A percentile compares a stretch with the other conserved stretches of the same genome.
phyloP scores from a whole-genome alignment of 371 early-diverging fungal species.

The Mortierella sp. region DNA sequence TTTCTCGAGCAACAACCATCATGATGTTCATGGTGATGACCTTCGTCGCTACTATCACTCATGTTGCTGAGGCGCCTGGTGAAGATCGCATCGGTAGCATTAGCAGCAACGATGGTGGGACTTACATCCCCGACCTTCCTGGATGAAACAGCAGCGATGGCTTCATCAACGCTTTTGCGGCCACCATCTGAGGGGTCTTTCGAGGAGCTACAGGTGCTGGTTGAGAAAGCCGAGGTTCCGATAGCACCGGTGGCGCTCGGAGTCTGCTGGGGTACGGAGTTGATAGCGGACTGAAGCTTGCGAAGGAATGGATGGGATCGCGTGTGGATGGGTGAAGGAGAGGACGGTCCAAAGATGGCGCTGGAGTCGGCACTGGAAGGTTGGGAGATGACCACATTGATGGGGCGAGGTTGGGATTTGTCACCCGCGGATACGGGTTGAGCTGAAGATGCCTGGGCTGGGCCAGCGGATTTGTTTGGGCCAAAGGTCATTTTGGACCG shows the following conservation, averaged over 20 bases:
- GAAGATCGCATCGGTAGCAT: constrained; percentile 32
- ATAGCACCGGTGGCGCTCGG: neutral
- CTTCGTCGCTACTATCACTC: constrained; percentile 4
- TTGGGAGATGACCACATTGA: neutral
- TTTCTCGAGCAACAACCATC: constrained; percentile 6
- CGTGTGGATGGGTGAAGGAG: constrained; percentile 25
- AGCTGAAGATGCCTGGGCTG: neutral
- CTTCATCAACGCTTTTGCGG: constrained; percentile 22
- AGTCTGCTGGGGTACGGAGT: neutral
- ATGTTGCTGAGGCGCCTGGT: constrained; percentile 22
- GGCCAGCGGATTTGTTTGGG: neutral
- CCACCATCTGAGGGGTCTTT: neutral
- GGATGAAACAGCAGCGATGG: constrained; percentile 9
- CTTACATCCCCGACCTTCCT: constrained; percentile 9
- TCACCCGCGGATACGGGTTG: constrained; percentile 6
- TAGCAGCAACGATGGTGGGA: constrained; percentile 37
- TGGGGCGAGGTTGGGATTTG: neutral
- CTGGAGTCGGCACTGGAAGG: constrained; percentile 2
- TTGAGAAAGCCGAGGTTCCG: constrained; percentile 39
- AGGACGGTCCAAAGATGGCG: neutral
- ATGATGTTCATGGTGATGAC: neutral
- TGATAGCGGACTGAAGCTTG: constrained; percentile 34
- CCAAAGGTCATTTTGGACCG: constrained; percentile 36
- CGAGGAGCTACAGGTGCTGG: constrained; percentile 7
- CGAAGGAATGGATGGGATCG: constrained; percentile 45